These are phyloP conservation scores for Fomitopsis pulvina DNA, from an alignment of 768 basidiomycete species.

Conservation along the genomic window DNA sequence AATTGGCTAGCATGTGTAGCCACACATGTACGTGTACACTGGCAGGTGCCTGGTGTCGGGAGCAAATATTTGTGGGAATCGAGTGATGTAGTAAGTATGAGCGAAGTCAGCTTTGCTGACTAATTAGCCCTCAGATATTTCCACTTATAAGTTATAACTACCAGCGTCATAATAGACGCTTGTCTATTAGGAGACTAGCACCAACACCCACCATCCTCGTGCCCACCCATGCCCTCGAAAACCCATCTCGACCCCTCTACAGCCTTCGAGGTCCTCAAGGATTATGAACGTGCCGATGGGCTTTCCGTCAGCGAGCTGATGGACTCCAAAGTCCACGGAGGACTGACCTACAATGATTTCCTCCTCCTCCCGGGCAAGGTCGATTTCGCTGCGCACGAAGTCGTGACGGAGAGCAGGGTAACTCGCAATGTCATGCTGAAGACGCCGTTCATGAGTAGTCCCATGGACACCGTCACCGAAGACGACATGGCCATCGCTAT, in stretches of 20 bases:
- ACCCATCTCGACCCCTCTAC: slow-evolving; percentile 56
- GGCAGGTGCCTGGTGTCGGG: no score
- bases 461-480: slow-evolving; percentile 99
- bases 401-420: slow-evolving; percentile 77
- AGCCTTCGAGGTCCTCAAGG: slow-evolving; percentile 70
- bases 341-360: slow-evolving; percentile 98
- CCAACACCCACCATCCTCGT: not conserved
- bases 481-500: slow-evolving; percentile 88
- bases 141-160: no score
- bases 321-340: slow-evolving; percentile 79
- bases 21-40: no score
- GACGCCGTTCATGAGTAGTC: slow-evolving; percentile 95
- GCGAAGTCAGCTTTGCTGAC: no score
- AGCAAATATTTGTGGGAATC: no score
- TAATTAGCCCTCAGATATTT: no score
- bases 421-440: slow-evolving; percentile 89
- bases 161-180: no score
- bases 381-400: slow-evolving; percentile 80
- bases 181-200: not conserved
- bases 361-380: slow-evolving; percentile 93
- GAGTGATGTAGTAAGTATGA: no score
- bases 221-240: slow-evolving; percentile 17
- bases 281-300: slow-evolving; percentile 73
- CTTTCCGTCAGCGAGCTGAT: slow-evolving; percentile 82
- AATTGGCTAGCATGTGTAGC: no score